Conservation (phyloP, 1,139 yeast species). For the Yamadazyma jaroonii region DNA sequence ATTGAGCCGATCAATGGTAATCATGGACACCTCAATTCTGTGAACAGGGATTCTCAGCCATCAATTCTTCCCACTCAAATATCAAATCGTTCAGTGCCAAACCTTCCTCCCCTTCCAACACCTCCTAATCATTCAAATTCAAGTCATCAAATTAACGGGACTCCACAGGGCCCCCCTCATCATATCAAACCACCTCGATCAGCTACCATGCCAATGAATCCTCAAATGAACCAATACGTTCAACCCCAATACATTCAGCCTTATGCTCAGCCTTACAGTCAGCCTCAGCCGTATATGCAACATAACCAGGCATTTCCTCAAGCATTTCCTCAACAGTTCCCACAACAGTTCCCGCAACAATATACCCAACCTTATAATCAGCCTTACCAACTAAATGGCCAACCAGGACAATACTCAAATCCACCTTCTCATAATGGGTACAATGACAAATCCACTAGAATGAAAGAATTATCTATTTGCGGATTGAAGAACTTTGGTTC, state of each 20-base stretch:
- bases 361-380: background rate
- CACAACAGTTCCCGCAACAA: conserved; percentile 7
- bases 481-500: conserved; percentile 70
- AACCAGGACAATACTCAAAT: background rate
- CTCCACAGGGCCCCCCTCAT: background rate
- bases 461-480: conserved; percentile 51
- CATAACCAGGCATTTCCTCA: conserved; percentile 1
- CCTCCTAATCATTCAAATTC: background rate
- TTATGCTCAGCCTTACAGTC: conserved; percentile 2
- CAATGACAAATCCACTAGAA: conserved; percentile 17
- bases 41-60: too few species aligned
- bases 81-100: background rate
- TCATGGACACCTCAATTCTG: too few species aligned
- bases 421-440: background rate
- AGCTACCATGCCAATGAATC: background rate
- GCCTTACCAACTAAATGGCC: background rate
- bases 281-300: background rate
- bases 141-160: background rate
- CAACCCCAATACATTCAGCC: background rate
- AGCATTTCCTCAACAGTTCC: conserved; percentile 5
- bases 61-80: too few species aligned
- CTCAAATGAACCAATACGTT: background rate
- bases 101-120: background rate
- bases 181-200: conserved; percentile 1
- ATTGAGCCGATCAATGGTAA: background rate